Base-by-base conservation (phyloP, 371 early-diverging fungal genomes). In the Dichotomocladium elegans region DNA sequence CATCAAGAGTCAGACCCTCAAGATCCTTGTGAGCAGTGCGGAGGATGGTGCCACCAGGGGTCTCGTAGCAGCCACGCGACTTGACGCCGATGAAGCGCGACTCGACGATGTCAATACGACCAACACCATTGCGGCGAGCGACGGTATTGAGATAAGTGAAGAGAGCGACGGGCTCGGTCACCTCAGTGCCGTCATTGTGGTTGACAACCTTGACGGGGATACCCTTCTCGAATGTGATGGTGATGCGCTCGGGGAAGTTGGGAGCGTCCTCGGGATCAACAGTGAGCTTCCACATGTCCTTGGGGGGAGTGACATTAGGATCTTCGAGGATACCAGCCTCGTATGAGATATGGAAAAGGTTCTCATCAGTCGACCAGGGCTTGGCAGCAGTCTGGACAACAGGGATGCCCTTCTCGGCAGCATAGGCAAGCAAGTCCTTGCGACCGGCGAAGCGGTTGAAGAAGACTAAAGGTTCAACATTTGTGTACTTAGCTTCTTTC, bases 311-410 rank as follows among this genome's bases (percentile, higher is more conserved):
- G 47, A 85, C 81, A 66, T 89, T 82, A 50, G 98, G 98, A 64
- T 98, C 94, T 68, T 92, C 91, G 26, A 97, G 88, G 55, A 96
- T 93, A 68, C 96, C 96, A 57, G 96, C 98, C 77, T 97, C 98
- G 63, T 91, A 96, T 27, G 93, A 93, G 74, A 95, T 97, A 77
- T 97, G 98, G 88, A 89, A 96, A 68, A 98, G 70, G 84, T 96
- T 98, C 79, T 96, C 98, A 73, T 98, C 98, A n/a, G 95, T 96
- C 11, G 93, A 93, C 96, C 96, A 98, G 37, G 98, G 96, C 84
- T 96, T 95, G 69, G 92, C 87, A 29, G 87, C 83, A 17, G 98
- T 96, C 78, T 98, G 98, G 49, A 86, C 80, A 24, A 98, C 98
- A 8, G 95, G 96, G 57, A 98, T 92, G 60, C 77, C 78, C 89